These are phyloP conservation scores for Sanguinoderma infundibulare DNA, from an alignment of 1,284 basidiomycete species.

Conservation along the genomic window DNA sequence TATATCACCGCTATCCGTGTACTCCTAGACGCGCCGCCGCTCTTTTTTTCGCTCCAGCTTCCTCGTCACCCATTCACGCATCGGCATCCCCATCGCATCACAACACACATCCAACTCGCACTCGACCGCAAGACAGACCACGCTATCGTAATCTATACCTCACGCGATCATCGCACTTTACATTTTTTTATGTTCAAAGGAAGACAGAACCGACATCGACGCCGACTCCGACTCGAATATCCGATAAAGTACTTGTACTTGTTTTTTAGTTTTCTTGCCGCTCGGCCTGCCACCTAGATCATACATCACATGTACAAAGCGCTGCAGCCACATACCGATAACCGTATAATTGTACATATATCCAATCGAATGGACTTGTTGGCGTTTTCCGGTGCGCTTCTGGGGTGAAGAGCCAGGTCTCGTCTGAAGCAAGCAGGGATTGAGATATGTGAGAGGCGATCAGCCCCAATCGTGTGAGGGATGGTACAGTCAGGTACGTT, in stretches of 20 bases:
- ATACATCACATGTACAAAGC: too few species aligned
- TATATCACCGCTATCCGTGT: not conserved
- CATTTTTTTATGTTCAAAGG: too few species aligned
- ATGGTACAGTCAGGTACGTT: conserved; percentile 3
- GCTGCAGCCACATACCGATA: not conserved
- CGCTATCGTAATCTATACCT: not conserved
- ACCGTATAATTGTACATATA: not conserved
- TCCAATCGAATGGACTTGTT: not conserved
- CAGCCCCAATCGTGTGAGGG: too few species aligned
- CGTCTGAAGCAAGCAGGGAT: not conserved
- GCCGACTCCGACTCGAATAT: too few species aligned
- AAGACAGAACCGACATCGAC: too few species aligned
- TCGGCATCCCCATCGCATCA: not conserved
- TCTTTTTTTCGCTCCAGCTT: not conserved
- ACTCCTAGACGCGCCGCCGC: not conserved
- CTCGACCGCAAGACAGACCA: not conserved
- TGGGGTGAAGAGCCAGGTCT: too few species aligned
- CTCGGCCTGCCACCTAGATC: too few species aligned
- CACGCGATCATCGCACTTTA: not conserved
- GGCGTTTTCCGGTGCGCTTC: too few species aligned
- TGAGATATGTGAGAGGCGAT: not conserved
- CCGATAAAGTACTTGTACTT: not conserved
- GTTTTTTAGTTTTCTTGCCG: not conserved
- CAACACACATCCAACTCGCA: not conserved
- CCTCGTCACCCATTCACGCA: not conserved